Conservation (phyloP, 2,329 filamentous ascomycete genomes). For the Fusarium sacchari region DNA sequence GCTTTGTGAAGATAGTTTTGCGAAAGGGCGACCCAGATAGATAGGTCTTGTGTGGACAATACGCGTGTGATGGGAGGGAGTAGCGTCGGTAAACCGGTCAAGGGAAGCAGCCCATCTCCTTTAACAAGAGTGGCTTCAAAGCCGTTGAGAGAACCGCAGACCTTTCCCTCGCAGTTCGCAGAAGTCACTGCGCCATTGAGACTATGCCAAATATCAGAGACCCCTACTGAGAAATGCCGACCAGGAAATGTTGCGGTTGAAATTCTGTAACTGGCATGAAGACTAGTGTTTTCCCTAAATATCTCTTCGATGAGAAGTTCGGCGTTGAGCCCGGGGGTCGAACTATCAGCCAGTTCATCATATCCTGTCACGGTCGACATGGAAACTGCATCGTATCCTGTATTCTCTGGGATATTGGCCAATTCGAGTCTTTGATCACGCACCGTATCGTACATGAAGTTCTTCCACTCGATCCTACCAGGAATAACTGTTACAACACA, state of each 20-base stretch:
- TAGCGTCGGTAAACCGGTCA: no score
- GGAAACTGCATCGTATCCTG: fast-evolving
- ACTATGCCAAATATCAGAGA: fast-evolving
- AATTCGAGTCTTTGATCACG: background rate
- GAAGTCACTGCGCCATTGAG: fast-evolving
- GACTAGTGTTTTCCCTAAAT: fast-evolving
- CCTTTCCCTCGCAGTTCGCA: background rate
- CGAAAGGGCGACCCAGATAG: background rate
- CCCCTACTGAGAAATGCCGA: fast-evolving
- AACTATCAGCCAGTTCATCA: fast-evolving
- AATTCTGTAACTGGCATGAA: background rate
- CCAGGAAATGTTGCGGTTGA: fast-evolving
- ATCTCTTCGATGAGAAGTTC: fast-evolving
- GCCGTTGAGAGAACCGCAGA: fast-evolving
- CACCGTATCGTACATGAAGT: background rate
- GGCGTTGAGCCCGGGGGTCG: fast-evolving
- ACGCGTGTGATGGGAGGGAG: background rate
- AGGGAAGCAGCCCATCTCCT: background rate
- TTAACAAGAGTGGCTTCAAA: fast-evolving
- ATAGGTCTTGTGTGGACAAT: fast-evolving
- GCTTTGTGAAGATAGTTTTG: fast-evolving
- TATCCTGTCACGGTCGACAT: fast-evolving
- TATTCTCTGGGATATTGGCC: fast-evolving
- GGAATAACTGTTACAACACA: background rate
- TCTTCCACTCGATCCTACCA: background rate